Evolutionary conservation across 139 green algal species (phyloP).

Genomic region (Desmodesmus armatus): DNA sequence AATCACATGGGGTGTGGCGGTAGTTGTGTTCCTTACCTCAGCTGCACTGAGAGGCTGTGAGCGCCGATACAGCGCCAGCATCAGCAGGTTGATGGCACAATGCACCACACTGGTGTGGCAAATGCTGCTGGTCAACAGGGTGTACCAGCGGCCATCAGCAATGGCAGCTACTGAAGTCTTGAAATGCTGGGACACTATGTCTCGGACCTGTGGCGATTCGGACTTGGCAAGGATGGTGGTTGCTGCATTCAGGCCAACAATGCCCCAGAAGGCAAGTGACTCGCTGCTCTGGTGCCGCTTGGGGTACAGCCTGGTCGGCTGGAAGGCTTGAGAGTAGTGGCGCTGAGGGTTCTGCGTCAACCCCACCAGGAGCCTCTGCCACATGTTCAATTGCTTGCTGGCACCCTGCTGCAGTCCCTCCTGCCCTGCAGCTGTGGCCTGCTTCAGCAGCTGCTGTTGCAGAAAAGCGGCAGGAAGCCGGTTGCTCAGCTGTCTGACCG

Average conservation of each 20-base stretch:
- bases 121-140: slow-evolving; percentile 30
- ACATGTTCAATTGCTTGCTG: not conserved
- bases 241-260: slow-evolving; percentile 19
- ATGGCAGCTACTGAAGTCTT: slow-evolving; percentile 17
- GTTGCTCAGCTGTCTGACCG: not conserved
- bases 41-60: slow-evolving; percentile 18
- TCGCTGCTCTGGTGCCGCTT: slow-evolving; percentile 18
- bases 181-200: slow-evolving; percentile 8
- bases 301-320: slow-evolving; percentile 31
- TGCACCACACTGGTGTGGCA: slow-evolving; percentile 32
- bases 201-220: not conserved
- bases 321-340: slow-evolving; percentile 29
- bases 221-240: not conserved
- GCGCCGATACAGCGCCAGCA: slow-evolving; percentile 30
- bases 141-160: slow-evolving; percentile 28
- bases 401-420: slow-evolving; percentile 13
- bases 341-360: not conserved
- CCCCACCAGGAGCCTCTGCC: not conserved
- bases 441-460: not conserved
- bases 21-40: slow-evolving; percentile 34
- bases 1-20: too few relatives aligned
- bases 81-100: slow-evolving; percentile 34
- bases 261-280: slow-evolving; percentile 38
- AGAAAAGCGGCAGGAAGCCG: not conserved
- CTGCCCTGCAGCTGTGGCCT: slow-evolving; percentile 16